Evolutionary conservation across 306 rosid species (phyloP).

Genomic region (Astragalus glycyphyllos): DNA sequence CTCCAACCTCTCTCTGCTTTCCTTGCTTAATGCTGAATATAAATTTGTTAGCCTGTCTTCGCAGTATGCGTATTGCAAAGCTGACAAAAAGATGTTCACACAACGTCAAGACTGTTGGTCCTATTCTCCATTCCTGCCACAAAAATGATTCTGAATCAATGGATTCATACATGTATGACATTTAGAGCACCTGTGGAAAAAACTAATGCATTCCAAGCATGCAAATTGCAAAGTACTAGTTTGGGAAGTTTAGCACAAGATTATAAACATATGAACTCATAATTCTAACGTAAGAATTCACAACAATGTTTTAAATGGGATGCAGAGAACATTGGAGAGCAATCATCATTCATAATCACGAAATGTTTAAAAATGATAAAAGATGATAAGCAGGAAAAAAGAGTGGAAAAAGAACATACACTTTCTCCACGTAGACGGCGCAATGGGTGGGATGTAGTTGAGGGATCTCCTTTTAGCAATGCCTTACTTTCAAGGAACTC

Average conservation of each 20-base stretch:
- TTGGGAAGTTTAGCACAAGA: slow-evolving; percentile 28
- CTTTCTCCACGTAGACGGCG: slow-evolving; percentile 76
- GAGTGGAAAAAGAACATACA: slow-evolving; percentile 53
- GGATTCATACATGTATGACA: slow-evolving; percentile 18
- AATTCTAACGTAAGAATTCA: background rate
- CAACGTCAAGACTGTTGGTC: slow-evolving; percentile 79
- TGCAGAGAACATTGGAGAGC: background rate
- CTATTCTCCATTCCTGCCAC: slow-evolving; percentile 83
- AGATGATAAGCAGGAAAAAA: slow-evolving; percentile 13
- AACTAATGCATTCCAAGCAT: slow-evolving; percentile 28
- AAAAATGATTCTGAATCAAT: slow-evolving; percentile 32
- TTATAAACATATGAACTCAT: slow-evolving; percentile 14
- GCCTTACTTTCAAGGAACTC: slow-evolving; percentile 86
- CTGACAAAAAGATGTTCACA: slow-evolving; percentile 91
- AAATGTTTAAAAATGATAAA: slow-evolving; percentile 15
- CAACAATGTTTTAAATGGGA: background rate
- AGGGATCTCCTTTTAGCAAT: slow-evolving; percentile 80
- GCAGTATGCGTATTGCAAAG: slow-evolving; percentile 82
- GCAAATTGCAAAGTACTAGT: slow-evolving; percentile 9
- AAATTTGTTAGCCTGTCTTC: slow-evolving; percentile 68
- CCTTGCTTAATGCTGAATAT: slow-evolving; percentile 53
- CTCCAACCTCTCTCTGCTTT: slow-evolving; percentile 45
- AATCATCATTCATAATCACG: slow-evolving; percentile 18
- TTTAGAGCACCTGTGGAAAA: slow-evolving; percentile 32
- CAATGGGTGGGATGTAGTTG: slow-evolving; percentile 58